phyloP scores from a whole-genome alignment of 768 basidiomycete species.

The Rhodosporidiobolus odoratus region DNA sequence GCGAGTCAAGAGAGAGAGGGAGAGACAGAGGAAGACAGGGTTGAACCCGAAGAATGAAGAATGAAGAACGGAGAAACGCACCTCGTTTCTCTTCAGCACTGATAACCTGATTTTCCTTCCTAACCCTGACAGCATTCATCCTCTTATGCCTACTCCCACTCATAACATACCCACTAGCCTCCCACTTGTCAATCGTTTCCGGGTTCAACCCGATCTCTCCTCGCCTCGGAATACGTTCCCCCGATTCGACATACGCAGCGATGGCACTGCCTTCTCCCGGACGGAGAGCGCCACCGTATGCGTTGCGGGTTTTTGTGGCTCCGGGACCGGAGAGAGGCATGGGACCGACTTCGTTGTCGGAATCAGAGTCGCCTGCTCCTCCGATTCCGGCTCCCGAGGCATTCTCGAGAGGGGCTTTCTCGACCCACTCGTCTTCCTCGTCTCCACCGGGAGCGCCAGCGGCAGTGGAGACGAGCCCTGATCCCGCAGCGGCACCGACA shows the following conservation, averaged over 20 bases:
- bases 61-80: not conserved
- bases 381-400: not conserved
- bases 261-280: slow-evolving; percentile 96
- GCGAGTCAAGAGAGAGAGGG: not conserved
- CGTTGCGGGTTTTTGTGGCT: slow-evolving; percentile 4
- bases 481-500: not conserved
- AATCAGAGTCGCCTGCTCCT: not conserved
- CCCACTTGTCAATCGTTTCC: slow-evolving; percentile 78
- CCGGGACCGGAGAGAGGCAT: slow-evolving; percentile 20
- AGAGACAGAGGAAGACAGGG: not conserved
- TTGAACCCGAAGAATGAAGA: not conserved
- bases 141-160: slow-evolving; percentile 85
- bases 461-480: not conserved
- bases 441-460: slow-evolving; percentile 37
- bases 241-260: slow-evolving; percentile 84
- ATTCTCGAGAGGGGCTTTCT: slow-evolving; percentile 38
- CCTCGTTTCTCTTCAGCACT: slow-evolving; percentile 91
- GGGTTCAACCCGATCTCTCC: slow-evolving; percentile 94
- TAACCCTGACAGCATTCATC: slow-evolving; percentile 98
- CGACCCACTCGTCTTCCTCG: slow-evolving; percentile 45
- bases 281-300: slow-evolving; percentile 78
- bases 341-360: slow-evolving; percentile 34
- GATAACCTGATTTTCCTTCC: slow-evolving; percentile 99
- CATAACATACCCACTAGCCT: slow-evolving; percentile 94
- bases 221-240: slow-evolving; percentile 92